Base-by-base conservation (phyloP, 495 filamentous ascomycete genomes). In the Annulohypoxylon nitens region DNA sequence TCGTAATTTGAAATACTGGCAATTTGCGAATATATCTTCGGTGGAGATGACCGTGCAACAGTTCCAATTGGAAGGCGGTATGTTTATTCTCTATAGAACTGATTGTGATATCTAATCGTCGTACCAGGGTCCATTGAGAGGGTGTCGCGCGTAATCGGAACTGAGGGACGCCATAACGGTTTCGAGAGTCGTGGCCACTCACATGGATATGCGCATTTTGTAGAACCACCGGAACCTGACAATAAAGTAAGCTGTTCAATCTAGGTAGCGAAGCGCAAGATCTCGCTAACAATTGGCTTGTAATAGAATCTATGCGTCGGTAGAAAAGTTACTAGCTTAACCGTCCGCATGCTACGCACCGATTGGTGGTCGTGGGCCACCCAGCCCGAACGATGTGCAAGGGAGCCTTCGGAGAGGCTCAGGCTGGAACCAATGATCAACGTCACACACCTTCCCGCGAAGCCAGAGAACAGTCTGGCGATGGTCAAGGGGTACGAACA, bases 371-470 rank as follows among this genome's bases (percentile, higher is more conserved):
- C 70, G 2, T 79, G 75, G 77, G 60, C 54, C 4, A 70, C 60
- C 3, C 11, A 2, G 0, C 70, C 73, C 3, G 41, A 62, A 11
- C n/a, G 47, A 5, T 45, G 59, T 1, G 14, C 20, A 10, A 14
- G 36, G 10, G 30, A 50, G 9, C 58, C 63, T 57, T 67, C 48
- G 12, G 72, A 74, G 14, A 64, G 67, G 4, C 58, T 79, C 3
- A 70, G 77, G 8, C 36, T 79, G 4, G 77, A 79, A 50, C 77
- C 77, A 0, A 77, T 77, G 77, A 74, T 77, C 18, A 77, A 79
- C 45, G 64, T 70, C 54, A 78, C 76, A 30, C 0, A 26, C 3
- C 33, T 69, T 0, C 8, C 16, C 14, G 50, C 39, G 4, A 55
- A 50, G 3, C 45, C 62, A 4, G 67, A 55, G 4, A 70, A 60